phyloP scores from a whole-genome alignment of 2,329 filamentous ascomycete genomes.

The Acephala macrosclerotiorum region DNA sequence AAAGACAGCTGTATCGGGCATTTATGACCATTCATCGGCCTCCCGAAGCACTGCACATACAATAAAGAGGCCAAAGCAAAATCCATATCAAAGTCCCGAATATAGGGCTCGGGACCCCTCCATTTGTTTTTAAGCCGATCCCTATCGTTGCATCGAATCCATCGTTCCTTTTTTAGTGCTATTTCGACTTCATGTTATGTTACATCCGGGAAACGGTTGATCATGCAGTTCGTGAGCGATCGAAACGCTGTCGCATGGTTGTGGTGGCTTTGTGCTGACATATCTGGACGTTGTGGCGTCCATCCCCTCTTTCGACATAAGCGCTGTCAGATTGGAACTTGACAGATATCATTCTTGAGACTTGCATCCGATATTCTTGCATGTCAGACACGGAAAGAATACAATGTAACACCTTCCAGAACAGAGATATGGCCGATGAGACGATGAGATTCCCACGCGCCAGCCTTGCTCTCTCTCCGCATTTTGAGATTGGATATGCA shows the following conservation, averaged over 20 bases:
- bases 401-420: constrained; percentile 1
- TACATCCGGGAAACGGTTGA: not conserved
- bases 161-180: not conserved
- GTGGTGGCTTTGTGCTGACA: constrained; percentile 2
- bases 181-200: not conserved
- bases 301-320: not conserved
- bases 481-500: not conserved
- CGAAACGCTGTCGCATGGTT: not conserved
- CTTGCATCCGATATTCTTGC: not conserved
- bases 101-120: not conserved
- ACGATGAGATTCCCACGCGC: not conserved
- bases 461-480: not conserved
- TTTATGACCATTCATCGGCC: not conserved
- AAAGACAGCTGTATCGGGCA: not conserved
- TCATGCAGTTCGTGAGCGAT: not conserved
- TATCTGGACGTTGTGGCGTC: not conserved
- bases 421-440: not conserved
- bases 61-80: constrained; percentile 4
- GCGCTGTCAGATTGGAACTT: constrained; percentile 1
- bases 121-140: not conserved
- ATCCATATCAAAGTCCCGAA: not conserved
- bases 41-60: not conserved
- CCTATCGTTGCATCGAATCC: not conserved
- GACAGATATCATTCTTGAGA: not conserved
- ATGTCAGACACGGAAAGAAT: not conserved